Percentiles rank a stretch among this genome's conserved stretches.
These are phyloP conservation scores for Talaromyces adpressus DNA, from an alignment of 495 filamentous ascomycete genomes.

Conservation along the genomic window DNA sequence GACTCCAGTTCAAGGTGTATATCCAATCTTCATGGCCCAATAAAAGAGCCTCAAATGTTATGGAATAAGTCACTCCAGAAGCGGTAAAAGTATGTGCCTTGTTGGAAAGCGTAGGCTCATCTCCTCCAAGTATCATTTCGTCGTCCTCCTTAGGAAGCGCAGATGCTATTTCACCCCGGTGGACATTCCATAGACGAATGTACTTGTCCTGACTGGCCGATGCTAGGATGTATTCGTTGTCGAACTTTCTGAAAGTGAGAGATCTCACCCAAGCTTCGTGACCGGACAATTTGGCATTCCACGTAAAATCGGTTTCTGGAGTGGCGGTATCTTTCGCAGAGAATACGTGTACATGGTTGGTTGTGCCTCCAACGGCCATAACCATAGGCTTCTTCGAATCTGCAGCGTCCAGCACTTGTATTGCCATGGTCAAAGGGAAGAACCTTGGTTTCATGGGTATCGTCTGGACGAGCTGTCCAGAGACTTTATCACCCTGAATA, in stretches of 20 bases:
- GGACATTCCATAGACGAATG: slow-evolving; percentile 86
- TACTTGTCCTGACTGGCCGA: slow-evolving; percentile 98
- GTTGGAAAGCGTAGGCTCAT: slow-evolving; percentile 63
- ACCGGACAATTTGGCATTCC: slow-evolving; percentile 72
- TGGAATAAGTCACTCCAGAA: slow-evolving; percentile 52
- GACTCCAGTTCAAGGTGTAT: slow-evolving; percentile 74
- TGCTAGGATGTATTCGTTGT: slow-evolving; percentile 50
- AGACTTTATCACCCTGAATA: slow-evolving; percentile 20
- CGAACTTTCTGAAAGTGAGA: slow-evolving; percentile 67
- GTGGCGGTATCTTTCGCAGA: slow-evolving; percentile 37
- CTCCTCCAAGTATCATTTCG: slow-evolving; percentile 52
- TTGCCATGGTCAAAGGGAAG: slow-evolving; percentile 69
- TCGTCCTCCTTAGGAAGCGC: slow-evolving; percentile 30
- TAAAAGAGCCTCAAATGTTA: slow-evolving; percentile 91
- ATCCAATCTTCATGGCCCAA: slow-evolving; percentile 99
- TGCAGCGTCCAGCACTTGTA: slow-evolving; percentile 47
- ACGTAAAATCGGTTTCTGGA: slow-evolving; percentile 47
- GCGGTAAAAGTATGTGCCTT: slow-evolving; percentile 72
- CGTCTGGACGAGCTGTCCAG: slow-evolving; percentile 53
- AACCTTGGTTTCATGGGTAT: slow-evolving; percentile 69
- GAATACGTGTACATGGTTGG: slow-evolving; percentile 69
- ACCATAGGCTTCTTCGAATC: slow-evolving; percentile 44
- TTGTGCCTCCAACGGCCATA: slow-evolving; percentile 80
- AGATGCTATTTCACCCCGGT: slow-evolving; percentile 47
- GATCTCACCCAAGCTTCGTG: slow-evolving; percentile 95